Conservation (phyloP, 1,139 yeast genomes). For the Chernovozyma aurita region DNA sequence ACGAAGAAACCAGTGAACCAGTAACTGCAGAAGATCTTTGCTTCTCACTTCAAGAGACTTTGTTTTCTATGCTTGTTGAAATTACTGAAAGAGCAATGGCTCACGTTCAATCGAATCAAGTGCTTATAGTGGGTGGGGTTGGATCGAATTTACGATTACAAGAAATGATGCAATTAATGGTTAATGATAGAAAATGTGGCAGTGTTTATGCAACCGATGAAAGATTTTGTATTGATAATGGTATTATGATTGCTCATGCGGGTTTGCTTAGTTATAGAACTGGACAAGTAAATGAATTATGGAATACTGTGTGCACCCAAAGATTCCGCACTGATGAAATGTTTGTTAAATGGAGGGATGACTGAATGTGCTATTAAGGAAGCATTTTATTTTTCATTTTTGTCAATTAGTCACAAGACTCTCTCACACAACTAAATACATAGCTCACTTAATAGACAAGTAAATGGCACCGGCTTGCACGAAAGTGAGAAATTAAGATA, state of each 20-base stretch:
- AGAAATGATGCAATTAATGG: slow-evolving; percentile 95
- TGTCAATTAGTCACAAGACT: too few species aligned
- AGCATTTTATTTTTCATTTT: too few species aligned
- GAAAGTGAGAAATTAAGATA: background rate
- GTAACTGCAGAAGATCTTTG: slow-evolving; percentile 87
- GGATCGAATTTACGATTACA: slow-evolving; percentile 91
- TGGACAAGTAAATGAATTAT: slow-evolving; percentile 61
- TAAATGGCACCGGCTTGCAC: background rate
- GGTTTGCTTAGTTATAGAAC: slow-evolving; percentile 84
- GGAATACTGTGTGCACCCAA: slow-evolving; percentile 85
- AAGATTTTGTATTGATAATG: slow-evolving; percentile 93
- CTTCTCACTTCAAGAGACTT: slow-evolving; percentile 85
- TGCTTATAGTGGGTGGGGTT: slow-evolving; percentile 94
- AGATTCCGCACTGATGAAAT: slow-evolving; percentile 94
- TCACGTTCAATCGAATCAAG: slow-evolving; percentile 86
- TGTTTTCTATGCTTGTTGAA: slow-evolving; percentile 95
- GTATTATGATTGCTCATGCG: slow-evolving; percentile 98
- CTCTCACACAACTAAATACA: too few species aligned
- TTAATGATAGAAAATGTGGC: slow-evolving; percentile 75
- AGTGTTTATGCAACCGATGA: slow-evolving; percentile 91
- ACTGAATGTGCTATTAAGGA: slow-evolving; percentile 24
- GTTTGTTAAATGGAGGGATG: slow-evolving; percentile 80
- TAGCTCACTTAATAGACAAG: too few species aligned
- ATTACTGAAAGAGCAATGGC: slow-evolving; percentile 99
- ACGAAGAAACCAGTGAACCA: slow-evolving; percentile 49